Conservation (phyloP, 2,329 filamentous ascomycete species). For the Alternaria sp. region DNA sequence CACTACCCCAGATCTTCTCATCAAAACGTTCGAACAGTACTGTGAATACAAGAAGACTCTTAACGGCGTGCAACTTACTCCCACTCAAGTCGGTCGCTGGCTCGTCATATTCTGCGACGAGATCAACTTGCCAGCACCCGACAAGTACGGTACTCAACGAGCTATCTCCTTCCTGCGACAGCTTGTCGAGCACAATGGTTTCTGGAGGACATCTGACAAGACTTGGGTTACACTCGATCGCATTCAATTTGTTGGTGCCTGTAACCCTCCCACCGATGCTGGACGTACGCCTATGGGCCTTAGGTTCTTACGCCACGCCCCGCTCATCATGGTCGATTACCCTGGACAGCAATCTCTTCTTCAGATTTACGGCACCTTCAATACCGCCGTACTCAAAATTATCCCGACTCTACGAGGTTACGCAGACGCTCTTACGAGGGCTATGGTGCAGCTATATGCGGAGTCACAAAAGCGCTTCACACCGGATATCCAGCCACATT, state of each 20-base stretch:
- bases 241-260: constrained; percentile 98
- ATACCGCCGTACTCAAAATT: constrained; percentile 93
- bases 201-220: constrained; percentile 98
- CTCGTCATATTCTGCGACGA: constrained; percentile 99
- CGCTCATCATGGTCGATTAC: constrained; percentile 99
- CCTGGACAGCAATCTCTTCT: constrained; percentile 91
- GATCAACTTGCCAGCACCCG: constrained; percentile 96
- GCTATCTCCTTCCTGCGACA: constrained; percentile 97
- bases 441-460: constrained; percentile 96
- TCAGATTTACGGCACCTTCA: constrained; percentile 99
- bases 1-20: constrained; percentile 93
- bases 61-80: constrained; percentile 93
- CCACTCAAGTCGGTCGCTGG: constrained; percentile 96
- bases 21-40: constrained; percentile 99
- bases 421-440: constrained; percentile 88
- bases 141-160: constrained; percentile 96
- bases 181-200: constrained; percentile 97
- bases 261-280: constrained; percentile 96
- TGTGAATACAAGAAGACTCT: constrained; percentile 99
- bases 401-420: constrained; percentile 94
- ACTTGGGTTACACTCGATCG: constrained; percentile 97
- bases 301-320: constrained; percentile 92
- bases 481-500: constrained; percentile 95
- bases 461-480: constrained; percentile 96
- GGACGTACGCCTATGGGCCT: constrained; percentile 93